Evolutionary conservation across 1,284 basidiomycete genomes (phyloP), one percentile per base, ranked within the genome.

Genomic region (Ustilago curta): DNA sequence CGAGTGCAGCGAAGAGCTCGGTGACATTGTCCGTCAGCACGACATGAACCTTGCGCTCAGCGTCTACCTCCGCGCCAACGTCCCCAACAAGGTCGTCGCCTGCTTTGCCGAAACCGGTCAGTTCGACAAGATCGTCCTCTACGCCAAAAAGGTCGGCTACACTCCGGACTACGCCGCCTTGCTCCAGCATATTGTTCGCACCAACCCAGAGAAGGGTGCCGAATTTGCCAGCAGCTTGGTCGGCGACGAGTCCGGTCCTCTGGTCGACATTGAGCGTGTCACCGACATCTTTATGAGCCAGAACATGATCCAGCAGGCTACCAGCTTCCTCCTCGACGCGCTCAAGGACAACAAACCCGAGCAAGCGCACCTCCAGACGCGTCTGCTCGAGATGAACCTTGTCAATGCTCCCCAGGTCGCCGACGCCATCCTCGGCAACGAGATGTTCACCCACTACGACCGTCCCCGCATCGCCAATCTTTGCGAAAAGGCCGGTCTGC

Each of bases 81-180:
- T 98, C 18, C 97, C 97, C 57, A 97, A 96, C 90, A 99, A 99
- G 88, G 97, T 98, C 79, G 85, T 86, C 43, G 97, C 97, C 16
- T 99, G 95, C 88, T 99, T 99, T 85, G 96, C 96, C 11, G 97
- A 99, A 88, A 95, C 95, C 1, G 96, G 96, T 31, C 97, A 99
- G 87, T 97, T 91, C 58, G 95, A 97, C 87, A 99, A 99, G 89
- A 99, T 99, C 70, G 90, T 99, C 32, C 88, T 99, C 11, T 99
- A 99, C 86, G 92, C 95, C 14, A 98, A 98, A 89, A 97, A 98
- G 86, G 96, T 99, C 75, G 92, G 91, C 61, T 97, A 97, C 86
- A 90, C 88, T 19, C 97, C 97, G 3, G 97, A 99, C 85, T 99
- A 95, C 86, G 91, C 93, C 58, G 89, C 92, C 19, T 90, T 99